Evolutionary conservation across 75 land plant species (phyloP), one percentile per base, ranked within the genome.

Genomic region (Cupressus sempervirens): DNA sequence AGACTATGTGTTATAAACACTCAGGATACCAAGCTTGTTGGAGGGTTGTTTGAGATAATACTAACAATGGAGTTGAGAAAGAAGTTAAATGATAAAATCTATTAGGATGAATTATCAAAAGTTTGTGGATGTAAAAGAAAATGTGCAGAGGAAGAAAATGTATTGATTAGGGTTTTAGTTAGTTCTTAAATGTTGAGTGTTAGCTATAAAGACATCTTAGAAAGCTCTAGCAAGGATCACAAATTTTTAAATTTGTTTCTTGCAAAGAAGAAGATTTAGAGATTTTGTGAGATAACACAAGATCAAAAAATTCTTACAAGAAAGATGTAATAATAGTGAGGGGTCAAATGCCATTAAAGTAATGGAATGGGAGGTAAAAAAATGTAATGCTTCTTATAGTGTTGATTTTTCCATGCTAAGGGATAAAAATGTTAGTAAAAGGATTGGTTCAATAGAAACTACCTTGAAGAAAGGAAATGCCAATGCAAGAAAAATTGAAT

Each of bases 141-240:
- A 79, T 41, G 50, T 43, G 81, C 29, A 8, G 81, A 79, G 46
- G 81, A 79, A 23, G 48, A 48, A 8, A 41, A 45, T 79, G 81
- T 43, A 79, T 79, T 79, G 45, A 45, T 79, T 10, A 79, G 50
- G 48, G 46, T 50, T 41, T 48, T 79, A 12, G 43, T 79, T 79
- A 46, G 50, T 23, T 41, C 81, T 43, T 48, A 79, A 79, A n/a
- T 45, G 26, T 41, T 45, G 48, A 79, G 29, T 43, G n/a, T 79
- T 26, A 79, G 81, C 48, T 26, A 48, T 9, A 50, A 79, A 79
- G 81, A 79, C 50, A 79, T n/a, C 81, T 79, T 79, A 10, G 50
- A 79, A 79, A n/a, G 81, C 50, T 79, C 81, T 13, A 11, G 45
- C 26, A 50, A 45, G 81, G 81, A 79, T 14, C 50, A n/a, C 4